A percentile compares a stretch with the other conserved stretches of the same genome.
These are phyloP conservation scores for Amanita pseudoporphyria DNA, from an alignment of 768 basidiomycete genomes.

Conservation along the genomic window DNA sequence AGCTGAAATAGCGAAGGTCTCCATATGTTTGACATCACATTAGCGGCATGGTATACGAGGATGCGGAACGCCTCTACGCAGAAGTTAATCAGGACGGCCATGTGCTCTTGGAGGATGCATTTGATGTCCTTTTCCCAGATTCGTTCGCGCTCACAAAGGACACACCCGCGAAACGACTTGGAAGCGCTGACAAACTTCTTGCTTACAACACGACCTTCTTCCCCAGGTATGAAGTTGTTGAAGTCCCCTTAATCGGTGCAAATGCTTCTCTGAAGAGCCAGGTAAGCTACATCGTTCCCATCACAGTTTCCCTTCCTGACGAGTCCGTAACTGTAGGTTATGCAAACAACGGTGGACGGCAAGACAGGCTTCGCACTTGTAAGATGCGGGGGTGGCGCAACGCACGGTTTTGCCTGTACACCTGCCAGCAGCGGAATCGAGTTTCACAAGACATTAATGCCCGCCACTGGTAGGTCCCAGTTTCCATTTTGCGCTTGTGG, in stretches of 20 bases:
- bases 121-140: slow-evolving; percentile 53
- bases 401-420: slow-evolving; percentile 24
- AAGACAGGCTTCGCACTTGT: slow-evolving; percentile 67
- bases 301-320: background rate
- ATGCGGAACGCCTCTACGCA: slow-evolving; percentile 82
- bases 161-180: slow-evolving; percentile 25
- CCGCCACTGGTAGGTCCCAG: slow-evolving; percentile 53
- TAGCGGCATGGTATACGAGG: slow-evolving; percentile 95
- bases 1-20: slow-evolving; percentile 13
- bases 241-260: slow-evolving; percentile 44
- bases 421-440: slow-evolving; percentile 15
- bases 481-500: background rate
- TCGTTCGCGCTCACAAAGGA: slow-evolving; percentile 30
- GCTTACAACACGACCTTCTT: slow-evolving; percentile 81
- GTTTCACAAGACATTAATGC: slow-evolving; percentile 41
- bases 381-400: slow-evolving; percentile 35
- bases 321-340: slow-evolving; percentile 24
- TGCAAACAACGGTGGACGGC: slow-evolving; percentile 60
- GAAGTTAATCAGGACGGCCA: slow-evolving; percentile 63
- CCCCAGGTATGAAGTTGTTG: slow-evolving; percentile 70
- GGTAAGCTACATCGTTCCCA: background rate
- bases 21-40: slow-evolving; percentile 4
- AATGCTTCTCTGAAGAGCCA: slow-evolving; percentile 31
- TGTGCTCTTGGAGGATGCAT: slow-evolving; percentile 64
- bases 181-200: slow-evolving; percentile 36